These are phyloP conservation scores for Acacia acuminata DNA, from an alignment of 306 rosid genomes.

Conservation along the genomic window DNA sequence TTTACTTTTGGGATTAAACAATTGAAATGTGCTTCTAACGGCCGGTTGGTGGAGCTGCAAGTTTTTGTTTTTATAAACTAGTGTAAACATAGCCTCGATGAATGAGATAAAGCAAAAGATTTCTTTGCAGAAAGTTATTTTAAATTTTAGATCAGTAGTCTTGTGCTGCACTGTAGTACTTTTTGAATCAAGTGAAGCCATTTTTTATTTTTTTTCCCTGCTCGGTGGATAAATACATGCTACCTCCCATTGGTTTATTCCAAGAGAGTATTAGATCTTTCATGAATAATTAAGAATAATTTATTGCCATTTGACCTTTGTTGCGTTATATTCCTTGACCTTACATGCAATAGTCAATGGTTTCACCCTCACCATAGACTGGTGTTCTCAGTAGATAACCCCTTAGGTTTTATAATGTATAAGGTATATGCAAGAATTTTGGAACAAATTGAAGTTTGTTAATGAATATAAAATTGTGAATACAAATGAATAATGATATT, in stretches of 20 bases:
- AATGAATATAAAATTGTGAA: background rate
- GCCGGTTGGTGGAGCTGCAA: constrained; percentile 3
- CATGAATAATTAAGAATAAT: background rate
- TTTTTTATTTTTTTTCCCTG: background rate
- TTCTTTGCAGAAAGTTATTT: background rate
- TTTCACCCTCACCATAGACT: background rate
- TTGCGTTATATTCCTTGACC: background rate
- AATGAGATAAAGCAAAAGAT: background rate
- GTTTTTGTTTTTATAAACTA: background rate
- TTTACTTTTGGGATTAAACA: background rate
- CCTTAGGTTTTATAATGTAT: background rate
- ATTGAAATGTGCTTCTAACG: background rate
- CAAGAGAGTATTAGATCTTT: background rate
- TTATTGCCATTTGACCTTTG: background rate
- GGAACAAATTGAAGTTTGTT: background rate
- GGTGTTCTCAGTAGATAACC: background rate
- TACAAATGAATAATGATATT: background rate
- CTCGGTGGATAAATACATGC: background rate
- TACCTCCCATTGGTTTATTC: background rate
- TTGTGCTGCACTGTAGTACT: background rate
- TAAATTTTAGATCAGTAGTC: background rate
- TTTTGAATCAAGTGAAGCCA: background rate
- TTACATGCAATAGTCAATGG: background rate
- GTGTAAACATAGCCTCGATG: background rate
- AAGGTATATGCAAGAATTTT: background rate